Evolutionary conservation across 768 basidiomycete genomes (phyloP).

Genomic region (Lepiota brunneoincarnata): DNA sequence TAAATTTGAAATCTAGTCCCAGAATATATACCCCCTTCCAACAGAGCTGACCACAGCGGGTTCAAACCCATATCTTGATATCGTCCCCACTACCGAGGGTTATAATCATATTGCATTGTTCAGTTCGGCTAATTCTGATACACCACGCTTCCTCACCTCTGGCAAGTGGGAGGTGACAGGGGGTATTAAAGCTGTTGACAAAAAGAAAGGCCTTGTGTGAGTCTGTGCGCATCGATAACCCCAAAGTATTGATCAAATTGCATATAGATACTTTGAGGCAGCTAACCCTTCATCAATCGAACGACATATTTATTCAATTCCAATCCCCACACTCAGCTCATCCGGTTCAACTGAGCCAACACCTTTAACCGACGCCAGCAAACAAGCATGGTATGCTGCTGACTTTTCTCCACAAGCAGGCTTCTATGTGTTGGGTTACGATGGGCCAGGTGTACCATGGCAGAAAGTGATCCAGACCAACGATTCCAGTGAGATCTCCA

Average conservation of each 20-base stretch:
- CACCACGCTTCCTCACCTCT: slow-evolving; percentile 79
- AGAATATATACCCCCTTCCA: slow-evolving; percentile 61
- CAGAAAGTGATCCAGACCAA: slow-evolving; percentile 70
- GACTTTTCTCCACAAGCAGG: slow-evolving; percentile 84
- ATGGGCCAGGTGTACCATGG: slow-evolving; percentile 84
- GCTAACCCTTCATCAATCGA: slow-evolving; percentile 80
- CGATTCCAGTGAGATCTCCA: slow-evolving; percentile 31
- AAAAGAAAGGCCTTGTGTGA: slow-evolving; percentile 66
- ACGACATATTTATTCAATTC: slow-evolving; percentile 79
- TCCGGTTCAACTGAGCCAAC: slow-evolving; percentile 36
- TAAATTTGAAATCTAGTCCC: slow-evolving; percentile 38
- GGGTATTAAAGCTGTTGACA: slow-evolving; percentile 71
- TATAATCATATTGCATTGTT: slow-evolving; percentile 94
- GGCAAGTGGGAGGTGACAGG: slow-evolving; percentile 90
- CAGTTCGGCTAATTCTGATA: slow-evolving; percentile 64
- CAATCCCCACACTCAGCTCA: slow-evolving; percentile 53
- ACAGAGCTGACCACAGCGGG: slow-evolving; percentile 35
- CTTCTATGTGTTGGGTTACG: slow-evolving; percentile 79
- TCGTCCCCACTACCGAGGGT: slow-evolving; percentile 79
- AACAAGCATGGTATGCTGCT: slow-evolving; percentile 58
- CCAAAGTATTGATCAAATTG: slow-evolving; percentile 14
- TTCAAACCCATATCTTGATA: slow-evolving; percentile 79
- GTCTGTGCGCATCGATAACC: slow-evolving; percentile 24
- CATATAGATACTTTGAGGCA: slow-evolving; percentile 81
- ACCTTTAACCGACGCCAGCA: slow-evolving; percentile 50